Base-by-base conservation (phyloP, 176 grass and related monocot genomes). In the Musa itinerans region DNA sequence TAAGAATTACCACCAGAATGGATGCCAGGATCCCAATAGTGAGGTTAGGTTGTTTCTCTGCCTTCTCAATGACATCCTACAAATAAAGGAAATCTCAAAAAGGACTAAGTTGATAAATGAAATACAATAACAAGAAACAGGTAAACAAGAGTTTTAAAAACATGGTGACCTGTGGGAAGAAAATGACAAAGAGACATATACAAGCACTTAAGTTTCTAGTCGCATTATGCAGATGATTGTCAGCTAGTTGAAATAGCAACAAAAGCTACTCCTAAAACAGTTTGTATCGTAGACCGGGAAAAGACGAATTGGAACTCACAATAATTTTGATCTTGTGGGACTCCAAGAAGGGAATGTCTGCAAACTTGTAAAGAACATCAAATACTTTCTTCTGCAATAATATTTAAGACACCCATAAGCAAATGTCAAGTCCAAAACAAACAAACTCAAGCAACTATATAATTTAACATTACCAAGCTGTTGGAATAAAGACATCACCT, bases 1-100 rank as follows among this genome's bases (percentile, higher is more conserved):
- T 95, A 17, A 84, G 49, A 59, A 89, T 8, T 24, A 99, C 85
- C 10, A 99, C 76, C 6, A 83, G 52, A 0, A 95, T 19, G 0
- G 96, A 87, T 48, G 85, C 85, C 69, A 99, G 71, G 61, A 88
- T 73, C n/a, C 91, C 91, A 20, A 99, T 76, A 19, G 96, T 92
- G 19, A 99, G 10, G 81, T 99, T 94, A 4, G 89, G 86, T 86
- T 99, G 96, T 74, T 87, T 92, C 88, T 99, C 96, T 75, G 86
- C 96, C 73, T 99, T 99, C 76, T 95, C 96, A 24, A 99, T 99
- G 19, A 86, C 11, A 77, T 95, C 96, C 96, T 99, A 85, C 6
- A 10, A 16, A 65, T 27, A 8, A 54, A 29, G 8, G 57, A 61
- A n/a, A 5, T 57, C 57, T 21, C 6, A n/a, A 61, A n/a, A 9